A percentile compares a stretch with the other conserved stretches of the same genome.
phyloP scores from a whole-genome alignment of 345 rosid genomes.

The Rhodomyrtus tomentosa region DNA sequence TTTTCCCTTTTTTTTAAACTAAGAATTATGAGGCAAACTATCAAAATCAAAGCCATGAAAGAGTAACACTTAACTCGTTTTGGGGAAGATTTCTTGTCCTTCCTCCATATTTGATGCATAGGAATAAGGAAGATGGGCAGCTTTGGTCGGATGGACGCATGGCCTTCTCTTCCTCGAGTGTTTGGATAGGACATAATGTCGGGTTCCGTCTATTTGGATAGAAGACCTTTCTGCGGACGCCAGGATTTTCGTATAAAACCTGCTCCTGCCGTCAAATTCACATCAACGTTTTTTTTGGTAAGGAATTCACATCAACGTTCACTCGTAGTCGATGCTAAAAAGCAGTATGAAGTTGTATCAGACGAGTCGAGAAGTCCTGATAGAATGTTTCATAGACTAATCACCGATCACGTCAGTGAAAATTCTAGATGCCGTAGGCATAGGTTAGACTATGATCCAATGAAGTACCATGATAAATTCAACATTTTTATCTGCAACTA shows the following conservation, averaged over 20 bases:
- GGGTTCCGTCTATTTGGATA: slow-evolving; percentile 37
- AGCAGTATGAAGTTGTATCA: neutral
- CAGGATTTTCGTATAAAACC: slow-evolving; percentile 39
- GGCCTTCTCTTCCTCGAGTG: slow-evolving; percentile 47
- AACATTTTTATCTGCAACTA: neutral
- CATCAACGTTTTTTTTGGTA: no score
- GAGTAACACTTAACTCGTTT: slow-evolving; percentile 23
- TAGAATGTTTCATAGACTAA: neutral
- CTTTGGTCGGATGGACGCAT: slow-evolving; percentile 46
- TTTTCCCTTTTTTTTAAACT: neutral
- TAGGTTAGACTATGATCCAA: neutral
- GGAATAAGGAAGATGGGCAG: slow-evolving; percentile 47
- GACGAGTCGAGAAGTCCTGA: neutral
- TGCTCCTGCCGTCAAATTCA: slow-evolving; percentile 29
- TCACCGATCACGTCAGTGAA: neutral
- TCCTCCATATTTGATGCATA: slow-evolving; percentile 60
- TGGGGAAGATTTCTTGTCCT: slow-evolving; percentile 56
- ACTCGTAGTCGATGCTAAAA: neutral
- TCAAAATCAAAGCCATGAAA: neutral
- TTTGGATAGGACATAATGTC: slow-evolving; percentile 37
- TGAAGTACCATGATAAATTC: neutral
- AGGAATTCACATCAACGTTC: neutral
- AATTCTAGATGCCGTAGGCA: neutral
- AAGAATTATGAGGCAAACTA: neutral
- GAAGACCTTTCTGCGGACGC: slow-evolving; percentile 29